phyloP scores from a whole-genome alignment of 2,329 filamentous ascomycete genomes.

The Fusarium penzigii region DNA sequence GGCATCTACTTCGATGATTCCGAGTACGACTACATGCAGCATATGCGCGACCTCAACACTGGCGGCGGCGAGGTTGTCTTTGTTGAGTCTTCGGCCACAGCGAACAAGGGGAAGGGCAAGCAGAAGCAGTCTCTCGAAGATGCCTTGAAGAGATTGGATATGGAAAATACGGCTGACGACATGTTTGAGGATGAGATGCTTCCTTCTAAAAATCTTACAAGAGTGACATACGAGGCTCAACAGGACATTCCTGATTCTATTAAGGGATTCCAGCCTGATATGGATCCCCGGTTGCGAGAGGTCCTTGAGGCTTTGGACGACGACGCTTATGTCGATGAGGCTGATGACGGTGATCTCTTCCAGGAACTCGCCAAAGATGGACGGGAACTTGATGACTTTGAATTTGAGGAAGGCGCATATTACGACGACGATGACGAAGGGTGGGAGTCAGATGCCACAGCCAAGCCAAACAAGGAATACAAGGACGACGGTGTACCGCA shows the following conservation, averaged over 20 bases:
- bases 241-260: slow-evolving; percentile 91
- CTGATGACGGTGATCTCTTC: slow-evolving; percentile 87
- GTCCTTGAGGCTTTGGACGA: slow-evolving; percentile 93
- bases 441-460: slow-evolving; percentile 94
- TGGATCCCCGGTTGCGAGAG: slow-evolving; percentile 91
- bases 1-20: slow-evolving; percentile 95
- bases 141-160: slow-evolving; percentile 66
- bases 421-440: slow-evolving; percentile 70
- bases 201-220: slow-evolving; percentile 76
- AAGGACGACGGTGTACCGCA: slow-evolving; percentile 49
- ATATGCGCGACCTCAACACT: slow-evolving; percentile 82
- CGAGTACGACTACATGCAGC: slow-evolving; percentile 99
- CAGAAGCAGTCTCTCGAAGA: slow-evolving; percentile 81
- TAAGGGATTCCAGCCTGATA: slow-evolving; percentile 93
- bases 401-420: slow-evolving; percentile 71
- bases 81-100: slow-evolving; percentile 69
- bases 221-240: slow-evolving; percentile 84
- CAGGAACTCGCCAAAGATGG: slow-evolving; percentile 68
- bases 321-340: slow-evolving; percentile 89
- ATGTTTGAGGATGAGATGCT: slow-evolving; percentile 74
- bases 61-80: slow-evolving; percentile 79
- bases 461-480: slow-evolving; percentile 68
- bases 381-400: slow-evolving; percentile 72
- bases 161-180: slow-evolving; percentile 55
- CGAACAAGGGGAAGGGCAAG: slow-evolving; percentile 70